Percentiles rank a stretch among this genome's conserved stretches.
Conservation (phyloP, 2,329 filamentous ascomycete genomes). For the Iodosphaeria phyllophila region DNA sequence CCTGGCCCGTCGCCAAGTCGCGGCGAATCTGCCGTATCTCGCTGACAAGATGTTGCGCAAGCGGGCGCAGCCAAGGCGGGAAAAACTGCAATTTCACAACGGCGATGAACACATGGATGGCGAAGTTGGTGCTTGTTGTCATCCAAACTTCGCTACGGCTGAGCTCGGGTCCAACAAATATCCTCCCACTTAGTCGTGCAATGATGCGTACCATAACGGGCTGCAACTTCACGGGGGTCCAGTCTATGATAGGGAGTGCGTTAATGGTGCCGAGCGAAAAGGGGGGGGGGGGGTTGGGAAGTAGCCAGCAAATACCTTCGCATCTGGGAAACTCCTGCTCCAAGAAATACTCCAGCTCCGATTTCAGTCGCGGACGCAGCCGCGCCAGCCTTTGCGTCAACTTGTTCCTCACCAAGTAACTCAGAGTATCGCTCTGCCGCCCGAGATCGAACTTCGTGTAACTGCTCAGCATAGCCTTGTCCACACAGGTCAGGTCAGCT, state of each 20-base stretch:
- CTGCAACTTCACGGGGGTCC: slow-evolving; percentile 33
- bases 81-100: slow-evolving; percentile 31
- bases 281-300: background rate
- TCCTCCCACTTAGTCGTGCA: slow-evolving; percentile 31
- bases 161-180: slow-evolving; percentile 30
- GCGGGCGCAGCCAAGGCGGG: slow-evolving; percentile 27
- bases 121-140: slow-evolving; percentile 29
- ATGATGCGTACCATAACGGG: slow-evolving; percentile 30
- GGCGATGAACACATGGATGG: slow-evolving; percentile 27
- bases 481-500: slow-evolving; percentile 1
- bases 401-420: slow-evolving; percentile 24
- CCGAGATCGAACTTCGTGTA: slow-evolving; percentile 31
- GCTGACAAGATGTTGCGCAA: slow-evolving; percentile 25
- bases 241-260: slow-evolving; percentile 18
- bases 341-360: slow-evolving; percentile 25
- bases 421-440: slow-evolving; percentile 23
- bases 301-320: slow-evolving; percentile 17
- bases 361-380: slow-evolving; percentile 24
- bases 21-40: slow-evolving; percentile 24
- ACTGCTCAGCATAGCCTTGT: slow-evolving; percentile 30
- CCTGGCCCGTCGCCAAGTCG: slow-evolving; percentile 22
- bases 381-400: slow-evolving; percentile 27
- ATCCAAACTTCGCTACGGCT: slow-evolving; percentile 35
- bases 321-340: slow-evolving; percentile 28
- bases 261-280: background rate